Conservation (phyloP, 2,329 filamentous ascomycete species). For the Sporothrix brasiliensis region DNA sequence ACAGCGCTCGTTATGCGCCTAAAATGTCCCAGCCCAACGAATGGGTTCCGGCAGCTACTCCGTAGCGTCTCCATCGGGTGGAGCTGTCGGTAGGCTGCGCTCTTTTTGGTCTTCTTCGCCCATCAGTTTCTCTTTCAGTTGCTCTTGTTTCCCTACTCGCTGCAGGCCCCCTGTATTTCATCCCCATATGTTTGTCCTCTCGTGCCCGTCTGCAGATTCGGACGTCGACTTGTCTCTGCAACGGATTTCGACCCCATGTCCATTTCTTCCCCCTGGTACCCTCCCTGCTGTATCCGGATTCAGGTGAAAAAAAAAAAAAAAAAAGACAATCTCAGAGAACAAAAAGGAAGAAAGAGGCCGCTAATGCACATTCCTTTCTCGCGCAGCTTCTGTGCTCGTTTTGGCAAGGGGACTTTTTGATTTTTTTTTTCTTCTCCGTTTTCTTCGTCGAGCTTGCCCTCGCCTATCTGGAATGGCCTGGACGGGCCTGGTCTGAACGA, state of each 20-base stretch:
- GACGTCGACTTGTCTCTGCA: background rate
- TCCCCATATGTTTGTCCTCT: background rate
- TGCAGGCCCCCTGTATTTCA: background rate
- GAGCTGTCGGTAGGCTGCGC: slow-evolving; percentile 17
- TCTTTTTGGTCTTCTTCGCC: background rate
- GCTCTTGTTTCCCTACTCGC: background rate
- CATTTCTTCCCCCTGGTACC: background rate
- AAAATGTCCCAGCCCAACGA: slow-evolving; percentile 33
- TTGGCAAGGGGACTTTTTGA: background rate
- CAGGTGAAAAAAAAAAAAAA: background rate
- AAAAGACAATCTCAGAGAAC: background rate
- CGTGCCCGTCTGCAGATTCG: background rate
- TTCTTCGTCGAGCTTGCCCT: background rate
- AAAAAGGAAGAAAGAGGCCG: background rate
- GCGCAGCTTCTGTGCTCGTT: slow-evolving; percentile 5
- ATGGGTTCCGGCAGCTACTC: slow-evolving; percentile 34
- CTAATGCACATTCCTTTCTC: slow-evolving; percentile 11
- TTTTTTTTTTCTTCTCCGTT: background rate
- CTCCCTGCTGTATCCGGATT: background rate
- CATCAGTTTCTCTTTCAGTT: slow-evolving; percentile 4
- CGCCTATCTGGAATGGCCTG: slow-evolving; percentile 22
- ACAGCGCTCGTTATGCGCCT: slow-evolving; percentile 23
- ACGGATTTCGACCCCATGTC: background rate
- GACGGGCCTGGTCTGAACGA: slow-evolving; percentile 13
- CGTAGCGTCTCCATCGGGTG: slow-evolving; percentile 29